These are phyloP conservation scores for Suillus lakei DNA, from an alignment of 768 basidiomycete genomes.

Conservation along the genomic window DNA sequence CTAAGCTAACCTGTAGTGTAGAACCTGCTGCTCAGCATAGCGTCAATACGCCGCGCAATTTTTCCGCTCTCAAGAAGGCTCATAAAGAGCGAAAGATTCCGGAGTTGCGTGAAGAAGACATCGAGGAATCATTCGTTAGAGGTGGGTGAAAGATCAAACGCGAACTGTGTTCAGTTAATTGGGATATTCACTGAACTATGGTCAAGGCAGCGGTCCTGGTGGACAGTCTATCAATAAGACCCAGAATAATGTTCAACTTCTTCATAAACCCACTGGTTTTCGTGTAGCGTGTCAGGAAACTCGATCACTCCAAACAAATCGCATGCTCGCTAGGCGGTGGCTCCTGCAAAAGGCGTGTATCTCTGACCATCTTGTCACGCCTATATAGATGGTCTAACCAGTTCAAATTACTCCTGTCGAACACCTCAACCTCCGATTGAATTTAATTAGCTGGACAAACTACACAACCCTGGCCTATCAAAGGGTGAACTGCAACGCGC, in stretches of 20 bases:
- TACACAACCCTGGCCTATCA: constrained; percentile 77
- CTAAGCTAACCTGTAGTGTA: constrained; percentile 22
- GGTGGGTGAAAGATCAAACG: constrained; percentile 49
- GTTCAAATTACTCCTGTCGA: constrained; percentile 2
- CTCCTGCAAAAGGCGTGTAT: constrained; percentile 76
- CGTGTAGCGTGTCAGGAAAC: constrained; percentile 90
- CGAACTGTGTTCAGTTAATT: constrained; percentile 7
- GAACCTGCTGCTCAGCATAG: constrained; percentile 38
- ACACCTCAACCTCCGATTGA: constrained; percentile 2
- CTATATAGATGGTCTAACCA: constrained; percentile 21
- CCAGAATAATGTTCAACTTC: constrained; percentile 85
- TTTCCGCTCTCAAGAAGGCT: constrained; percentile 73
- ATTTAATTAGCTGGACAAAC: constrained; percentile 62
- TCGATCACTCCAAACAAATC: constrained; percentile 79
- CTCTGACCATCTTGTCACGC: constrained; percentile 15
- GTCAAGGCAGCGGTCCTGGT: constrained; percentile 84
- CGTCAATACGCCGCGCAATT: constrained; percentile 46
- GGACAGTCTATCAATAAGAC: constrained; percentile 99
- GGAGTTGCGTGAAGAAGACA: constrained; percentile 73
- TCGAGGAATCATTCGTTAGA: constrained; percentile 88
- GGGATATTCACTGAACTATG: constrained; percentile 10
- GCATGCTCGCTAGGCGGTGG: constrained; percentile 74
- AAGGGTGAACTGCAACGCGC: constrained; percentile 71
- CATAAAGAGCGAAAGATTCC: constrained; percentile 68
- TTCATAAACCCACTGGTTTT: constrained; percentile 88